A percentile compares a stretch with the other conserved stretches of the same genome.
Conservation (phyloP, 2,329 filamentous ascomycete species). For the Ophiostoma triangulosporum region DNA sequence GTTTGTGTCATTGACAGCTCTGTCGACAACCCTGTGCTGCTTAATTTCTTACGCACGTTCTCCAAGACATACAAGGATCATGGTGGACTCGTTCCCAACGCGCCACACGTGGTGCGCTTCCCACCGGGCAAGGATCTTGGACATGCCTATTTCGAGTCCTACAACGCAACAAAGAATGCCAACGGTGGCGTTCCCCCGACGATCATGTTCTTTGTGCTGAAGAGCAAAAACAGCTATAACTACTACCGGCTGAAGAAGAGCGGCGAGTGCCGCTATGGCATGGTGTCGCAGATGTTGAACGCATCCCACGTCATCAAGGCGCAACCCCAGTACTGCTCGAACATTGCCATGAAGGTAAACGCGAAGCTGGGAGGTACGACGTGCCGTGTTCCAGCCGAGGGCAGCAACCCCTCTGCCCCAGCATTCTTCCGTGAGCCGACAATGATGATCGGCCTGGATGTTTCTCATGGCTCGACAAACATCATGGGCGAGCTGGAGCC, state of each 20-base stretch:
- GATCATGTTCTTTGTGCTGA: conserved; percentile 67
- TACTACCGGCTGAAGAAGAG: conserved; percentile 86
- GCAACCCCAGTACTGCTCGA: conserved; percentile 76
- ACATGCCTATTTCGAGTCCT: conserved; percentile 41
- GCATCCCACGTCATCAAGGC: conserved; percentile 52
- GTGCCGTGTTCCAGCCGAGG: conserved; percentile 28
- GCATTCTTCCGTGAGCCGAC: conserved; percentile 42
- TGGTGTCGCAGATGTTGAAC: conserved; percentile 74
- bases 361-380: conserved; percentile 84
- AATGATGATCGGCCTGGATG: conserved; percentile 81
- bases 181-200: conserved; percentile 47
- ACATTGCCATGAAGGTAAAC: conserved; percentile 94
- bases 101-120: conserved; percentile 21
- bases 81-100: conserved; percentile 31
- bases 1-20: conserved; percentile 52
- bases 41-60: conserved; percentile 40
- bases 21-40: conserved; percentile 38
- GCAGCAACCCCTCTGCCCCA: conserved; percentile 10
- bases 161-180: conserved; percentile 37
- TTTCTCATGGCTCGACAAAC: conserved; percentile 63
- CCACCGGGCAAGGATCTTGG: conserved; percentile 17
- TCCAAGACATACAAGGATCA: conserved; percentile 33
- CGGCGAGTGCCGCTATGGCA: conserved; percentile 72
- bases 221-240: conserved; percentile 52
- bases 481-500: conserved; percentile 40